Conservation (phyloP, 345 rosid species). For the Syzygium jambos region DNA sequence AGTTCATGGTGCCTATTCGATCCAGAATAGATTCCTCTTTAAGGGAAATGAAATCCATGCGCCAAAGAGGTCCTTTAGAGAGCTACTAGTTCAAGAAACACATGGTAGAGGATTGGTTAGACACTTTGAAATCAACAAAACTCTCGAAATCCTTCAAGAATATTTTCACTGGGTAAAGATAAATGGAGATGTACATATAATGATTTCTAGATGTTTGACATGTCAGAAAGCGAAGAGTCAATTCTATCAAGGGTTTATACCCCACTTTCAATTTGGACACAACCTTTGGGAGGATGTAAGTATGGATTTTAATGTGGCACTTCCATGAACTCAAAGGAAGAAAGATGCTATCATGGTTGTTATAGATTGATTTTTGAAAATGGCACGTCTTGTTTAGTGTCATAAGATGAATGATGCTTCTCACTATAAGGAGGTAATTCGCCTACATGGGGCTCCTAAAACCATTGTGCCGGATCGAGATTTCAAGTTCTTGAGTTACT, state of each 20-base stretch:
- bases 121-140: neutral
- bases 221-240: neutral
- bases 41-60: neutral
- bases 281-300: neutral
- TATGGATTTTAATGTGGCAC: too few relatives aligned
- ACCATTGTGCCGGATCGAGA: too few relatives aligned
- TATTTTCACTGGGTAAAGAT: neutral
- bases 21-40: too few relatives aligned
- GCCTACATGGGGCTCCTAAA: too few relatives aligned
- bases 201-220: neutral
- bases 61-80: neutral
- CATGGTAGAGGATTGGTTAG: neutral
- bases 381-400: neutral
- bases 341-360: neutral
- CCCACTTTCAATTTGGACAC: neutral
- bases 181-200: neutral
- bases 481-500: too few relatives aligned
- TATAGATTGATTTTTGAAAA: accelerated
- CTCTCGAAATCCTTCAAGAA: neutral
- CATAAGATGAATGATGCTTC: neutral
- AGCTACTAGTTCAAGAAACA: neutral
- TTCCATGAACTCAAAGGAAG: neutral
- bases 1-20: neutral
- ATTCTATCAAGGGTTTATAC: neutral
- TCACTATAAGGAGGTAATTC: too few relatives aligned